Conservation (phyloP, 2,329 filamentous ascomycete genomes). For the Endoconidiophora laricicola region DNA sequence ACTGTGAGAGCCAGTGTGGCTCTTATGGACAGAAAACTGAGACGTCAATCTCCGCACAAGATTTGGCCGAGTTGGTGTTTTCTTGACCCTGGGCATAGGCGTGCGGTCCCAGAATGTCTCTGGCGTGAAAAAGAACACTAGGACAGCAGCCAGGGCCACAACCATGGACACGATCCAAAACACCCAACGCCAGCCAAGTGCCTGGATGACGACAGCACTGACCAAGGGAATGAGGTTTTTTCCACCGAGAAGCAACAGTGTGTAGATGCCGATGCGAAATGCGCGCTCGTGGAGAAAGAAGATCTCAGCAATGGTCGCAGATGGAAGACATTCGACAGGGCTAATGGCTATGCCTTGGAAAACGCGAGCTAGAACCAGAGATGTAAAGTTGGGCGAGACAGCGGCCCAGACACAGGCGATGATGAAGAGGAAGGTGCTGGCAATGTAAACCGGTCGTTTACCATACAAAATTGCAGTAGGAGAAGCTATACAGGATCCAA, state of each 20-base stretch:
- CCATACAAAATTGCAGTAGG: constrained; percentile 84
- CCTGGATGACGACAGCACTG: constrained; percentile 68
- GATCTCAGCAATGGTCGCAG: constrained; percentile 87
- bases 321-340: constrained; percentile 81
- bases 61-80: constrained; percentile 22
- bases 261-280: constrained; percentile 87
- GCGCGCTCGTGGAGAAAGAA: constrained; percentile 77
- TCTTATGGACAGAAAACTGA: constrained; percentile 17
- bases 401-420: constrained; percentile 70
- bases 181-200: constrained; percentile 72
- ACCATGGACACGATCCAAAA: constrained; percentile 80
- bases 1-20: constrained; percentile 7
- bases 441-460: constrained; percentile 79
- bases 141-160: constrained; percentile 48
- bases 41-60: constrained; percentile 34
- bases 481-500: constrained; percentile 70
- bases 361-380: constrained; percentile 64
- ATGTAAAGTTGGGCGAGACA: constrained; percentile 61
- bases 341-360: constrained; percentile 80
- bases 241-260: constrained; percentile 68
- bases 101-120: constrained; percentile 93
- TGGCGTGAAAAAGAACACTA: constrained; percentile 81
- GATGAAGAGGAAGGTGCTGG: constrained; percentile 61
- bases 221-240: constrained; percentile 83
- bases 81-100: constrained; percentile 29